Conservation (phyloP, 306 rosid genomes). For the Pterocarpus macrocarpus region DNA sequence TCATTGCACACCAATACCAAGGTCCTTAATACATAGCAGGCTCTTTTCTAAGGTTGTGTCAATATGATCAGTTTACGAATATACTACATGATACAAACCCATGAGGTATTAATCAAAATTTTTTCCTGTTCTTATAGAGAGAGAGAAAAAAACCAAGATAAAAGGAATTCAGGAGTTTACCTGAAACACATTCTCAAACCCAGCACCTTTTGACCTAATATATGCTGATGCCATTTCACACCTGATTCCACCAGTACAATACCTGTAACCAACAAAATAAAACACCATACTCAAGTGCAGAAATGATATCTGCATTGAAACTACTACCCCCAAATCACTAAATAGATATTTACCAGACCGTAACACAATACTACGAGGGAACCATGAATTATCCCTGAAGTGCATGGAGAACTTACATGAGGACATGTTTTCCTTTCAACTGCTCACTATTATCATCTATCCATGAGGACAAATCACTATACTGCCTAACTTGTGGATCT, state of each 20-base stretch:
- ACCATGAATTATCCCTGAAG: not conserved
- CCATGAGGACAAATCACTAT: slow-evolving; percentile 91
- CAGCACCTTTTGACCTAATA: slow-evolving; percentile 88
- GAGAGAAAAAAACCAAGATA: not conserved
- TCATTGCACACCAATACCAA: slow-evolving; percentile 7
- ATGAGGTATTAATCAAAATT: slow-evolving; percentile 1
- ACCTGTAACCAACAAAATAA: slow-evolving; percentile 64
- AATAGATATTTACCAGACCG: slow-evolving; percentile 4
- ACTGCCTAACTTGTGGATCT: slow-evolving; percentile 89
- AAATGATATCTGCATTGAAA: not conserved
- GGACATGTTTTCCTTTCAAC: slow-evolving; percentile 76
- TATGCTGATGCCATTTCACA: slow-evolving; percentile 99
- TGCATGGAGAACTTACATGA: slow-evolving; percentile 68
- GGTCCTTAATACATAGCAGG: not conserved
- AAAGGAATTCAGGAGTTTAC: slow-evolving; percentile 52
- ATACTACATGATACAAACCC: slow-evolving; percentile 12
- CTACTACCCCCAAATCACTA: not conserved
- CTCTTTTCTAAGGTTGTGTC: slow-evolving; percentile 1
- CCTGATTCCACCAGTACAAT: slow-evolving; percentile 97
- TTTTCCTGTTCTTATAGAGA: not conserved
- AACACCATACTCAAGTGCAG: not conserved
- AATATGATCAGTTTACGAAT: slow-evolving; percentile 13
- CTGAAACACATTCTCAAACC: slow-evolving; percentile 93
- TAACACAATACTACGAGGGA: not conserved
- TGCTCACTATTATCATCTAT: slow-evolving; percentile 75